Evolutionary conservation across 495 filamentous ascomycete species (phyloP).

Genomic region (Hypoxylon lienhwacheense): DNA sequence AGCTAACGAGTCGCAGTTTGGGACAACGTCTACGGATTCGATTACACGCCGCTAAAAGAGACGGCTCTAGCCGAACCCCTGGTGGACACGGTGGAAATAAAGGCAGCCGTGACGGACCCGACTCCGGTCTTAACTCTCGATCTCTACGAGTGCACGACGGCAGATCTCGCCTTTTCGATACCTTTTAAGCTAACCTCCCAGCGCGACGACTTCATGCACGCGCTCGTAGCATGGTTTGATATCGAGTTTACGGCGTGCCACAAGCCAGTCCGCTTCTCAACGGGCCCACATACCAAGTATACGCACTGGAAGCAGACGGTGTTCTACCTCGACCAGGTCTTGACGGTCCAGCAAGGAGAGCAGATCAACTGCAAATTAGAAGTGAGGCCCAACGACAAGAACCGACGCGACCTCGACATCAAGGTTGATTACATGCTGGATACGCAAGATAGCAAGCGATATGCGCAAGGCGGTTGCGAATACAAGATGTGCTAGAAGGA

Average conservation of each 20-base stretch:
- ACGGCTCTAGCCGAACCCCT: conserved; percentile 73
- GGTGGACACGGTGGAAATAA: conserved; percentile 71
- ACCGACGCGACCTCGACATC: conserved; percentile 93
- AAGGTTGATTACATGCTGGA: conserved; percentile 79
- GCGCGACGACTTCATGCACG: conserved; percentile 90
- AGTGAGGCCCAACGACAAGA: conserved; percentile 89
- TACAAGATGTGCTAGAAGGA: conserved; percentile 81
- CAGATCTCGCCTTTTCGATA: conserved; percentile 66
- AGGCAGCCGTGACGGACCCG: conserved; percentile 77
- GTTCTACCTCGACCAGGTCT: conserved; percentile 81
- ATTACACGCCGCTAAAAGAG: conserved; percentile 69
- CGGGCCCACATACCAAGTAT: conserved; percentile 86
- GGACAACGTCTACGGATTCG: conserved; percentile 81
- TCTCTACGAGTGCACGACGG: conserved; percentile 66
- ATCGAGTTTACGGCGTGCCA: conserved; percentile 97
- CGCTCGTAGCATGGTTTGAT: conserved; percentile 97
- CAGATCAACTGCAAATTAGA: conserved; percentile 68
- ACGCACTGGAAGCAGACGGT: conserved; percentile 96
- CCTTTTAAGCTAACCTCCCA: conserved; percentile 69
- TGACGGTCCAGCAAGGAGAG: conserved; percentile 82
- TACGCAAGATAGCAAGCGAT: conserved; percentile 68
- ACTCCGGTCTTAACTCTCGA: conserved; percentile 67
- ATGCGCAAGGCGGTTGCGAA: conserved; percentile 67
- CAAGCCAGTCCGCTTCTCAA: conserved; percentile 81
- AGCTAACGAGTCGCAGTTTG: conserved; percentile 59